A percentile compares a stretch with the other conserved stretches of the same genome.
phyloP scores from a whole-genome alignment of 2,329 filamentous ascomycete species.

The Fusarium dimerum region DNA sequence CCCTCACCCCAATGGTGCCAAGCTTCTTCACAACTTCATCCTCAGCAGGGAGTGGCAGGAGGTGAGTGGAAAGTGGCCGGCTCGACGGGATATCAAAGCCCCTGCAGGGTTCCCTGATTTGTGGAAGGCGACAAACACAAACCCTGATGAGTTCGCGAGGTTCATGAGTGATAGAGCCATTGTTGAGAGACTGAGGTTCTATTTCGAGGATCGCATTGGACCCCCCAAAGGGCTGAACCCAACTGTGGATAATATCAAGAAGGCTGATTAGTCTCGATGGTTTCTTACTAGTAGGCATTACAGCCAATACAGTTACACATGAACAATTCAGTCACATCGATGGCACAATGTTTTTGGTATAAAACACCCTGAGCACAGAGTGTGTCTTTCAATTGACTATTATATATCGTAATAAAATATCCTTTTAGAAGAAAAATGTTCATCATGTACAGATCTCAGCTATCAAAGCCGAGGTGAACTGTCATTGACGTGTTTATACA shows the following conservation, averaged over 20 bases:
- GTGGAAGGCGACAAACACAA: conserved; percentile 27
- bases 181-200: conserved; percentile 44
- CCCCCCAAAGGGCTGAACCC: conserved; percentile 44
- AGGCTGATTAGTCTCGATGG: background rate
- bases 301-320: background rate
- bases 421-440: background rate
- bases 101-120: conserved; percentile 29
- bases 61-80: conserved; percentile 32
- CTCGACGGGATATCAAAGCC: conserved; percentile 35
- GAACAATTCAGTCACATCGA: background rate
- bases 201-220: conserved; percentile 44
- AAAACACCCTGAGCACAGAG: background rate
- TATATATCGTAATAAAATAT: background rate
- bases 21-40: conserved; percentile 50
- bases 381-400: background rate
- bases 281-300: background rate
- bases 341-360: background rate
- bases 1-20: conserved; percentile 51
- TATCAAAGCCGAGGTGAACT: background rate
- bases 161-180: conserved; percentile 44
- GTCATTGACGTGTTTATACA: too few relatives aligned
- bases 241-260: conserved; percentile 28
- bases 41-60: conserved; percentile 43
- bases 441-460: background rate
- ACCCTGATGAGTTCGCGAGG: conserved; percentile 39